Base-by-base conservation (phyloP, 495 filamentous ascomycete genomes). In the Chaetomium cochliodes region DNA sequence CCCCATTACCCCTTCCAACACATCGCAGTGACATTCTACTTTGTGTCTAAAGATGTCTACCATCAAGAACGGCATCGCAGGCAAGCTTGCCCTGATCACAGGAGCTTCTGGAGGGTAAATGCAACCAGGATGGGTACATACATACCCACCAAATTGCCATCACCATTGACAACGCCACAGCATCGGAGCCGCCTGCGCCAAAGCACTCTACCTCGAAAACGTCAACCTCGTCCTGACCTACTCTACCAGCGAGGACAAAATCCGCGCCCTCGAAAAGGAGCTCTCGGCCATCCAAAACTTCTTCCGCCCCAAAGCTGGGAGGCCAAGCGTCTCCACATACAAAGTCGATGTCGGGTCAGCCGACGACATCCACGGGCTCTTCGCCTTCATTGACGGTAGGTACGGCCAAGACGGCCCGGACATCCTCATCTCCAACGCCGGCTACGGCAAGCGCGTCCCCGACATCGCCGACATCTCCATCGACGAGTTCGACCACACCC, bases 401-500 rank as follows among this genome's bases (percentile, higher is more conserved):
- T 85, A 89, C 65, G 78, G 79, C 52, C 77, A 83, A 30, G 69
- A 78, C 39, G 73, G 73, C 11, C 85, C 87, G 4, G 87, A 89
- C 70, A 89, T 90, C 42, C 76, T 88, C 13, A 69, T 90, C 57
- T 84, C 84, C 16, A 78, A 80, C 47, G 75, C 77, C 28, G 76
- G 76, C 0, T 70, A 77, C 41, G 75, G 77, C 30, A 73, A 70
- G 56, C 69, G 72, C 44, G 67, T 67, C 58, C 68, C 67, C 2
- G 70, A 75, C 39, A 74, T 77, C 44, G 51, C 68, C 41, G 76
- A 80, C 64, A 77, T 79, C 66, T 67, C 66, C 23, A 26, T 78
- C 58, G 87, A 88, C 52, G 86, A 90, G 66, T 91, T 88, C 70
- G 87, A 90, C 68, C 75, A 87, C 62, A 90, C 83, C 2, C 71